A percentile compares a stretch with the other conserved stretches of the same genome.
phyloP scores from a whole-genome alignment of 768 basidiomycete species.

The Lactarius deliciosus region DNA sequence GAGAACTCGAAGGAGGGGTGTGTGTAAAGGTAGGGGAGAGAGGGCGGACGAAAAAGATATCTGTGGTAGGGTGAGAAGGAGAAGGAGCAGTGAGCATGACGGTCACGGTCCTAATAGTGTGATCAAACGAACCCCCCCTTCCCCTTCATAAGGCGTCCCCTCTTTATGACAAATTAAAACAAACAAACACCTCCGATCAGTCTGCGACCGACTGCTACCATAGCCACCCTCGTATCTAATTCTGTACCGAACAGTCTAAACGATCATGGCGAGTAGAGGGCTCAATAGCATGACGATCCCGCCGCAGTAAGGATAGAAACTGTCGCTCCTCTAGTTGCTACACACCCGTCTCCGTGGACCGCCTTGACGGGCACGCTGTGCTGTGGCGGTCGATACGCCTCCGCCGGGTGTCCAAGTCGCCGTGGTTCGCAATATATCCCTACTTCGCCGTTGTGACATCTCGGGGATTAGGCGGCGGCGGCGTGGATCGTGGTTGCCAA shows the following conservation, averaged over 20 bases:
- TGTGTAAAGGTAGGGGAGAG: not conserved
- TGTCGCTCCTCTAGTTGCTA: not conserved
- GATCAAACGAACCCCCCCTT: not conserved
- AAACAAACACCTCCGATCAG: too few species aligned
- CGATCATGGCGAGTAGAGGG: too few species aligned
- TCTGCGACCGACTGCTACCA: too few species aligned
- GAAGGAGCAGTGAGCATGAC: not conserved
- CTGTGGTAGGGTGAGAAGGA: constrained; percentile 11
- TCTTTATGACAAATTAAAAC: not conserved
- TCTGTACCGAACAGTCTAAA: too few species aligned
- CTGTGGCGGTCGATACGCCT: not conserved
- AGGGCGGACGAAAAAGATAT: not conserved
- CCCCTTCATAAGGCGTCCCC: not conserved
- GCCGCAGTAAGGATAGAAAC: not conserved
- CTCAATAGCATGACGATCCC: not conserved
- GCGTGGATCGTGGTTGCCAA: not conserved
- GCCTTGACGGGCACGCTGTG: not conserved
- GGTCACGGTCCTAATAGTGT: not conserved
- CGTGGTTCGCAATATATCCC: not conserved
- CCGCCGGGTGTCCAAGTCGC: not conserved
- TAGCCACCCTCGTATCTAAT: too few species aligned
- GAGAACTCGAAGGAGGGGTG: not conserved
- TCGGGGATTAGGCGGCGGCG: not conserved
- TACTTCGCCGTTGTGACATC: not conserved
- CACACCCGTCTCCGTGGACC: not conserved